Percentiles rank a stretch among this genome's conserved stretches.
phyloP scores from a whole-genome alignment of 2,329 filamentous ascomycete species.

The Aspergillus floridensis region DNA sequence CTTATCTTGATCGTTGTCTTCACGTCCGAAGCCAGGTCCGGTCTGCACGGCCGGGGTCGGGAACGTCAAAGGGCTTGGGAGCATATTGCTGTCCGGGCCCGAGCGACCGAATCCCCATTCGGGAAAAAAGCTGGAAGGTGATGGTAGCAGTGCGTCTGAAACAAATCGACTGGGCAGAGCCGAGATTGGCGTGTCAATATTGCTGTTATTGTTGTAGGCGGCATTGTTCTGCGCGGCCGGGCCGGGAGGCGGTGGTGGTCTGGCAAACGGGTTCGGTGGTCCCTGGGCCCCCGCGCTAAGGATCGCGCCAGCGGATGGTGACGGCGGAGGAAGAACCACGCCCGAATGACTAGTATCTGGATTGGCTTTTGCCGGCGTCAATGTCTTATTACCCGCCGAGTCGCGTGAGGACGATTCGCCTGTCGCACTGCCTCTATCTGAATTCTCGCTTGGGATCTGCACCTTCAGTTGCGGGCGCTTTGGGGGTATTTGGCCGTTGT shows the following conservation, averaged over 20 bases:
- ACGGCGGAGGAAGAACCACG: slow-evolving; percentile 86
- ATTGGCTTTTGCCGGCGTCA: slow-evolving; percentile 56
- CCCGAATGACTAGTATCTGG: slow-evolving; percentile 60
- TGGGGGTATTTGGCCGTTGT: slow-evolving; percentile 66
- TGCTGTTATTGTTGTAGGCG: slow-evolving; percentile 42
- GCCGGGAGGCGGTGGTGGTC: slow-evolving; percentile 73
- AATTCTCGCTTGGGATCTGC: slow-evolving; percentile 89
- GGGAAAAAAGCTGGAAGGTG: slow-evolving; percentile 86
- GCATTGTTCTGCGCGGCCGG: slow-evolving; percentile 39
- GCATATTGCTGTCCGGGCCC: slow-evolving; percentile 71
- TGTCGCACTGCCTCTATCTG: slow-evolving; percentile 70
- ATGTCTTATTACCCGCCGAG: slow-evolving; percentile 59
- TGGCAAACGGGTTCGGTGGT: slow-evolving; percentile 91
- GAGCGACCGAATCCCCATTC: slow-evolving; percentile 75
- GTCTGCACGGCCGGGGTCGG: slow-evolving; percentile 65
- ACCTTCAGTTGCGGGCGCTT: slow-evolving; percentile 84
- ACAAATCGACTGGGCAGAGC: slow-evolving; percentile 90
- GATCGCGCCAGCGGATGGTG: slow-evolving; percentile 80
- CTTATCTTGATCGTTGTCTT: slow-evolving; percentile 42
- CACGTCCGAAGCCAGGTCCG: slow-evolving; percentile 41
- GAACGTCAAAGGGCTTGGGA: slow-evolving; percentile 90
- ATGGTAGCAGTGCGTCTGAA: slow-evolving; percentile 80
- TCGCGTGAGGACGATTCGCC: slow-evolving; percentile 66
- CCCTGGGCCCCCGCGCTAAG: slow-evolving; percentile 88
- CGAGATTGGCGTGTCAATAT: slow-evolving; percentile 78